Base-by-base conservation (phyloP, 164 flowering plant species). In the Paratinospora sagittata region DNA sequence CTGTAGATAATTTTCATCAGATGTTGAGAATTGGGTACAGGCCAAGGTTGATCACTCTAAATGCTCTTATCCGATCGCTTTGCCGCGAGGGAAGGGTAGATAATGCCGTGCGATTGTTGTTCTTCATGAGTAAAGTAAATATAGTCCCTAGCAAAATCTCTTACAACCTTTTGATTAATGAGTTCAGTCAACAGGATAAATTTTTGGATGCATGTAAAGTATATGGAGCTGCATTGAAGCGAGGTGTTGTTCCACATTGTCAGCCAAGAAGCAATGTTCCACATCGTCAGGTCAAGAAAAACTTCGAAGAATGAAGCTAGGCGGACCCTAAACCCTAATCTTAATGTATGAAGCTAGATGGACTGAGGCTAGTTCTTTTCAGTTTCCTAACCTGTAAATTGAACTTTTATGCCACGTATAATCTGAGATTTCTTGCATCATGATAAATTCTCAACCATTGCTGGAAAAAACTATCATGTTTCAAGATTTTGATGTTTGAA, bases 171-270 rank as follows among this genome's bases (percentile, higher is more conserved):
- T 71, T 90, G 81, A 85, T 91, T 27, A 55, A 76, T 65, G 88
- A 85, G 80, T 72, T 84, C 43, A 84, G 83, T 78, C 77, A 61
- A 60, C 84, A 66, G 65, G 84, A 81, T 24, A 63, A 74, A 77
- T 47, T 55, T 47, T 58, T 72, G 62, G 82, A 72, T 68, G 86
- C 89, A 63, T 75, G 79, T 69, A 72, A 57, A 68, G 74, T 86
- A 19, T 84, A 82, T 64, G 92, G 81, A 62, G 80, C 79, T 11
- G 90, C 88, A 33, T 24, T 90, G 68, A 89, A 89, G 77, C 79
- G 68, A 58, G 90, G 88, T 27, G 74, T 84, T n/a, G 14, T 74
- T 68, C 87, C 86, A 13, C 72, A 72, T 11, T 67, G 52, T 68
- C 68, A 39, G 55, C 89, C 83, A 27, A 39, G 27, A 66, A 34